Base-by-base conservation (phyloP, 1,284 basidiomycete species). In the Melampsora medusae region DNA sequence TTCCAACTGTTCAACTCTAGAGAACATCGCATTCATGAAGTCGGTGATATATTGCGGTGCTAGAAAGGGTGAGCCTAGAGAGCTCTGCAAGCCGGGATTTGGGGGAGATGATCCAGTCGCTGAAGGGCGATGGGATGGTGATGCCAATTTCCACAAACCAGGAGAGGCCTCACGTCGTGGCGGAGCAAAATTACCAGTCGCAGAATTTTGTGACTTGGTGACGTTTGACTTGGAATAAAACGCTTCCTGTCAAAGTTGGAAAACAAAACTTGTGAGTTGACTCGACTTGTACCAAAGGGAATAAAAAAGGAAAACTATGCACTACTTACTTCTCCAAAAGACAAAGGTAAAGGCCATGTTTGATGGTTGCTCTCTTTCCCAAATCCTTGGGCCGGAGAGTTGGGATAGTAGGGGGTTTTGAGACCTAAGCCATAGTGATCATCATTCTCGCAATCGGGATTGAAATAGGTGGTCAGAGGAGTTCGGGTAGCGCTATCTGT, bases 191-290 rank as follows among this genome's bases (percentile, higher is more conserved):
- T 14, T 35, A 6, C 67, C 67, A 14, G 17, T 50, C 22, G 12
- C 25, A 56, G 33, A 46, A 14, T 69, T 64, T 48, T 64, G 42
- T 16, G 74, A 6, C 22, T 77, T 77, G 60, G 74, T 69, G 16
- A 77, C 67, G n/a, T 77, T 77, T 17, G 74, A 77, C 59, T 77
- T 77, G 6, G 74, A 77, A 35, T 77, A 77, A 42, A 77, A 77
- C 46, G 74, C 74, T 69, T 77, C 74, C 74, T 77, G 25, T 38
- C 12, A 42, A 38, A 1, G 28, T 31, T 4, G 10, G 49, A 10
- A n/a, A 17, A 67, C 6, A 19, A n/a, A 22, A 12, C 5, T 38
- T 22, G 31, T 33, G n/a, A 31, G 35, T 9, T 35, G 9, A 59
- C 9, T 59, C 2, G 42, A 16, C 42, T n/a, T 14, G 4, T 17